Conservation (phyloP, 768 basidiomycete genomes). For the Paxillus ammoniavirescens region DNA sequence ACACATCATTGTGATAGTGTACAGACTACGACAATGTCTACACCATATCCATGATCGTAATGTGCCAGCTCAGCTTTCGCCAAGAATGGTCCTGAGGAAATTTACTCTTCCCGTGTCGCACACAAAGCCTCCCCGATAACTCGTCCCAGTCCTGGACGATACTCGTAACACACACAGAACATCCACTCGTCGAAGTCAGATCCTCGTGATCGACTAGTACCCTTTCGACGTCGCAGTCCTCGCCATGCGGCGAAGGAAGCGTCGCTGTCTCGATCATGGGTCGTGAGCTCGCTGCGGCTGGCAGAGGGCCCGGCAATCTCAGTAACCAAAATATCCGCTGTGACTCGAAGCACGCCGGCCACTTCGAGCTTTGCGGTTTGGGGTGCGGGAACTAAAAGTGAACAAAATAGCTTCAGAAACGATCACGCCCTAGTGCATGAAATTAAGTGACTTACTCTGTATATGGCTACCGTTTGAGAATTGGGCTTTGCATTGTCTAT, state of each 20-base stretch:
- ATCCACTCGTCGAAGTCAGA: conserved; percentile 1
- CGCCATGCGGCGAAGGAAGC: conserved; percentile 14
- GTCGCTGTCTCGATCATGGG: conserved; percentile 21
- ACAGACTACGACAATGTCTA: background rate
- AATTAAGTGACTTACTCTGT: conserved; percentile 13
- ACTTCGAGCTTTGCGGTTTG: conserved; percentile 15
- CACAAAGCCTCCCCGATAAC: conserved; percentile 27
- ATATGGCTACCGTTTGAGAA: conserved; percentile 13
- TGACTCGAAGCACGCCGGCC: conserved; percentile 22
- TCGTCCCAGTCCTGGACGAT: conserved; percentile 34
- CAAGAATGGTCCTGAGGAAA: conserved; percentile 24
- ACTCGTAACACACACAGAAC: conserved; percentile 5
- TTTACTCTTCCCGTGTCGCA: conserved; percentile 20
- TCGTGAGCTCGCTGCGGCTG: conserved; percentile 8
- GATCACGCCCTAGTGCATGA: background rate
- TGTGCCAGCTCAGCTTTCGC: conserved; percentile 20
- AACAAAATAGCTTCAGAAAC: background rate
- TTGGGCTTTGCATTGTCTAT: conserved; percentile 17
- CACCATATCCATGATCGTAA: conserved; percentile 27
- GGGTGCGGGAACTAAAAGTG: conserved; percentile 17
- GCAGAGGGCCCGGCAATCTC: conserved; percentile 9
- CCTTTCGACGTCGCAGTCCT: conserved; percentile 18
- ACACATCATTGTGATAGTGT: background rate
- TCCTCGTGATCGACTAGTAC: conserved; percentile 24
- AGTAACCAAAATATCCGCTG: conserved; percentile 31